Conservation (phyloP, 805 yeast genomes). For the Diddensiella caesifluorescens region DNA sequence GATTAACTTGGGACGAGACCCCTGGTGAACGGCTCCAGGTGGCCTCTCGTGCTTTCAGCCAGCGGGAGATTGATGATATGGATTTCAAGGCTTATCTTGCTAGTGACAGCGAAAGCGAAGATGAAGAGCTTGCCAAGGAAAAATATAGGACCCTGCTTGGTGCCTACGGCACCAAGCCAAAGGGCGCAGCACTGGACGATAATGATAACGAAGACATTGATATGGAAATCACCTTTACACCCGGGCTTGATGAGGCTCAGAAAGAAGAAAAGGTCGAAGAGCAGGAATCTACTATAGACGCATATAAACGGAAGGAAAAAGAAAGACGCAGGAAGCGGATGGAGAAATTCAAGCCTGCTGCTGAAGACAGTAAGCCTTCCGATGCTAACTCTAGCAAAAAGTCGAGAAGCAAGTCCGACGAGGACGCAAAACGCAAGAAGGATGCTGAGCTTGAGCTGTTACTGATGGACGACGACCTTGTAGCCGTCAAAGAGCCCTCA, state of each 20-base stretch:
- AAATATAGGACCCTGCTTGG: slow-evolving; percentile 53
- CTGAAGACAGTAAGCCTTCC: slow-evolving; percentile 30
- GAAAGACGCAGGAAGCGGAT: slow-evolving; percentile 85
- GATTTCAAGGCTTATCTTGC: slow-evolving; percentile 63
- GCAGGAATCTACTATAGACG: slow-evolving; percentile 72
- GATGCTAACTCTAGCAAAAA: slow-evolving; percentile 15
- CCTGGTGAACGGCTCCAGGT: slow-evolving; percentile 80
- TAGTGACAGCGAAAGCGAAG: slow-evolving; percentile 60
- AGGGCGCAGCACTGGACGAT: slow-evolving; percentile 9
- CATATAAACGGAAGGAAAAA: slow-evolving; percentile 80
- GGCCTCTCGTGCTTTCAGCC: slow-evolving; percentile 76
- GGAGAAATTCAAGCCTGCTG: slow-evolving; percentile 63
- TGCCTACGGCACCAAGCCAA: slow-evolving; percentile 11
- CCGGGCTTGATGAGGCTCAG: slow-evolving; percentile 53
- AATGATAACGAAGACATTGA: slow-evolving; percentile 43
- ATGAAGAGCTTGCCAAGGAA: slow-evolving; percentile 38
- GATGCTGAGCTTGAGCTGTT: slow-evolving; percentile 70
- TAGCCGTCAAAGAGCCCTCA: slow-evolving; percentile 11
- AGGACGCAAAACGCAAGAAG: slow-evolving; percentile 36
- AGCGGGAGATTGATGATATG: slow-evolving; percentile 50
- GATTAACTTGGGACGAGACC: slow-evolving; percentile 97
- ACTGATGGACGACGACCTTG: slow-evolving; percentile 56
- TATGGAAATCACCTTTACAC: slow-evolving; percentile 94
- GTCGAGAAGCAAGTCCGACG: slow-evolving; percentile 19
- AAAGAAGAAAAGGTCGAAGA: slow-evolving; percentile 39